A percentile compares a stretch with the other conserved stretches of the same genome.
These are phyloP conservation scores for Haberlea rhodopensis DNA, from an alignment of 257 asterid species.

Conservation along the genomic window DNA sequence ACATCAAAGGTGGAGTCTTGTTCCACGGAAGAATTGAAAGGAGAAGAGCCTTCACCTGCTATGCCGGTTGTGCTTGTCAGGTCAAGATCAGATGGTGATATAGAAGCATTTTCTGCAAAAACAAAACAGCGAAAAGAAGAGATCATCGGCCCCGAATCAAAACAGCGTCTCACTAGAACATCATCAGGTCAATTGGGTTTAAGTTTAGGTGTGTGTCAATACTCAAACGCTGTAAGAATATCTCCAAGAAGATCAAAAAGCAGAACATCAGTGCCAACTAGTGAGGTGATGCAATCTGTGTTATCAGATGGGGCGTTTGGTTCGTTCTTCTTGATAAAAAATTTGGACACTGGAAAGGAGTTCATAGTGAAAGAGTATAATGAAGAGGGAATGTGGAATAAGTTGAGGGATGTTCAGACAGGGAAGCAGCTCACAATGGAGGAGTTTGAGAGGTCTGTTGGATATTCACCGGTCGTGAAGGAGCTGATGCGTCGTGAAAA, in stretches of 20 bases:
- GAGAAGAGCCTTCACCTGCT: conserved; percentile 23
- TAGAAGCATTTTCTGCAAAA: conserved; percentile 42
- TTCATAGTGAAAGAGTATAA: conserved; percentile 73
- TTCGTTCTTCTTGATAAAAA: conserved; percentile 78
- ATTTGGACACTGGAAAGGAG: conserved; percentile 87
- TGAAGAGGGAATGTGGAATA: conserved; percentile 80
- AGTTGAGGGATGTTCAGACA: conserved; percentile 79
- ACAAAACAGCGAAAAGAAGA: conserved; percentile 74
- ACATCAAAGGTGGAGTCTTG: conserved; percentile 24
- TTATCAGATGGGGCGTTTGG: conserved; percentile 37
- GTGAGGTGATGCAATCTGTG: conserved; percentile 25
- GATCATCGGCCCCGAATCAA: conserved; percentile 59
- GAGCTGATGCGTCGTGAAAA: conserved; percentile 71
- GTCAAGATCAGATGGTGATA: conserved; percentile 89
- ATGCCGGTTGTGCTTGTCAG: conserved; percentile 44
- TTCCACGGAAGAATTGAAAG: conserved; percentile 29
- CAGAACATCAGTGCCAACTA: conserved; percentile 29
- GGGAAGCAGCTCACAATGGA: conserved; percentile 87
- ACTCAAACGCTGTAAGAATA: conserved; percentile 32
- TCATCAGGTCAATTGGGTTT: conserved; percentile 43
- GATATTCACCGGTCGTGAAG: conserved; percentile 76
- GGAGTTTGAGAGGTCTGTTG: conserved; percentile 82
- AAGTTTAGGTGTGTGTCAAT: conserved; percentile 36
- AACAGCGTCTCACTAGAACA: conserved; percentile 73
- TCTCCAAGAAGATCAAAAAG: conserved; percentile 28